These are phyloP conservation scores for Salix viminalis DNA, from an alignment of 345 rosid species.

Conservation along the genomic window DNA sequence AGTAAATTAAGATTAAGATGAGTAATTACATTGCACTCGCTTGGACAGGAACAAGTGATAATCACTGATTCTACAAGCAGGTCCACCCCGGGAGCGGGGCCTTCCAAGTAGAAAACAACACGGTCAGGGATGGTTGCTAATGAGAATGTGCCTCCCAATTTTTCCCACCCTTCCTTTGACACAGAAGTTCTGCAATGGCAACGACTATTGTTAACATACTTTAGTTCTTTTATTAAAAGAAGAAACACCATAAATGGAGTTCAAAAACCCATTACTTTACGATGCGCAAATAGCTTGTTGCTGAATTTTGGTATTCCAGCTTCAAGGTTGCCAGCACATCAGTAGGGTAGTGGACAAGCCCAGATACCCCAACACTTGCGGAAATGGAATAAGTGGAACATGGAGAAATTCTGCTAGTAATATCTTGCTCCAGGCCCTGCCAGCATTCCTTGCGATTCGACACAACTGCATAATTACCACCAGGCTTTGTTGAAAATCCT, in stretches of 20 bases:
- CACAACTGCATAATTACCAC: constrained; percentile 59
- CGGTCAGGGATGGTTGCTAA: constrained; percentile 58
- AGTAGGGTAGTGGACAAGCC: constrained; percentile 45
- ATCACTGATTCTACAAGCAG: constrained; percentile 64
- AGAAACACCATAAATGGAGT: constrained; percentile 3
- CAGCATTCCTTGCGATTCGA: constrained; percentile 77
- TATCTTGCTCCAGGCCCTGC: constrained; percentile 95
- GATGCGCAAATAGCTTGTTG: constrained; percentile 44
- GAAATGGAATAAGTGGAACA: constrained; percentile 58
- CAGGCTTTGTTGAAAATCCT: constrained; percentile 32
- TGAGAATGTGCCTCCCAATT: constrained; percentile 68
- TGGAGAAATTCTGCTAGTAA: constrained; percentile 54
- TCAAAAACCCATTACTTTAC: constrained; percentile 64
- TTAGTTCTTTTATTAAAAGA: neutral
- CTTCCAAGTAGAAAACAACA: constrained; percentile 80
- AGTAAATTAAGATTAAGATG: constrained; percentile 6
- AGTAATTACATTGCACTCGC: constrained; percentile 42
- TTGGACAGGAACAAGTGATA: constrained; percentile 45
- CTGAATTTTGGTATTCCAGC: constrained; percentile 48
- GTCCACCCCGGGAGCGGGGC: constrained; percentile 82
- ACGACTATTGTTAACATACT: neutral
- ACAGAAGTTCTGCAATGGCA: constrained; percentile 51
- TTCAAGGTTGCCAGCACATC: constrained; percentile 82
- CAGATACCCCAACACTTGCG: constrained; percentile 70
- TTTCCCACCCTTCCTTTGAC: constrained; percentile 64